Conservation (phyloP, 805 yeast species). For the Lipomyces anomalus region DNA sequence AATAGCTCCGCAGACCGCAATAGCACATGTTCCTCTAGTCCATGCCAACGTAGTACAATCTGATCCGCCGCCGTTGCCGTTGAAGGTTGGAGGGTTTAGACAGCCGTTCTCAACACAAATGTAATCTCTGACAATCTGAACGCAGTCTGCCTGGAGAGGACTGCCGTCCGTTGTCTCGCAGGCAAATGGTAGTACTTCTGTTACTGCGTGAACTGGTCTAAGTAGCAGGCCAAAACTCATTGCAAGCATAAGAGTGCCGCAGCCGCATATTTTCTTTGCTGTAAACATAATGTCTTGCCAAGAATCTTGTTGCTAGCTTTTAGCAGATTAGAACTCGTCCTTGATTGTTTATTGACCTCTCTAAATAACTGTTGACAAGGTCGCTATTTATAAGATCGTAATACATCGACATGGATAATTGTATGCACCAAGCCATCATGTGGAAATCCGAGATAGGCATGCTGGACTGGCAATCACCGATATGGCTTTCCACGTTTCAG, state of each 20-base stretch:
- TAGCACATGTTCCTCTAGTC: slow-evolving; percentile 1
- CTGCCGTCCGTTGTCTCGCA: slow-evolving; percentile 2
- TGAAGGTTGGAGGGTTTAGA: not conserved
- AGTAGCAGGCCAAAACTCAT: not conserved
- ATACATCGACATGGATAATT: too few relatives aligned
- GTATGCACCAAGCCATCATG: too few relatives aligned
- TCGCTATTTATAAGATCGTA: too few relatives aligned
- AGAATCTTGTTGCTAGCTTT: too few relatives aligned
- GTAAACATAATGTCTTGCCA: slow-evolving; percentile 43
- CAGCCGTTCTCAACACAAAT: slow-evolving; percentile 2
- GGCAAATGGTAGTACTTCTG: slow-evolving; percentile 1
- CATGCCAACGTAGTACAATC: slow-evolving; percentile 1
- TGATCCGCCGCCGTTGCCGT: slow-evolving; percentile 2
- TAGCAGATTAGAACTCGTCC: too few relatives aligned
- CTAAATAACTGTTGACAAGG: too few relatives aligned
- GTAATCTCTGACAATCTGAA: slow-evolving; percentile 1
- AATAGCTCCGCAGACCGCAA: slow-evolving; percentile 1
- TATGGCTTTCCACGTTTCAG: too few relatives aligned
- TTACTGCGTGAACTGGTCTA: not conserved
- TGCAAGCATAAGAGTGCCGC: not conserved
- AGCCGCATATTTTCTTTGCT: not conserved
- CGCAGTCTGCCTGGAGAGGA: not conserved
- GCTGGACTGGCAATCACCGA: too few relatives aligned
- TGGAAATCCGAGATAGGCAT: too few relatives aligned
- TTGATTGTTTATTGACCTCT: too few relatives aligned